These are phyloP conservation scores for Malbranchea cinnamomea DNA, from an alignment of 2,329 filamentous ascomycete species.

Conservation along the genomic window DNA sequence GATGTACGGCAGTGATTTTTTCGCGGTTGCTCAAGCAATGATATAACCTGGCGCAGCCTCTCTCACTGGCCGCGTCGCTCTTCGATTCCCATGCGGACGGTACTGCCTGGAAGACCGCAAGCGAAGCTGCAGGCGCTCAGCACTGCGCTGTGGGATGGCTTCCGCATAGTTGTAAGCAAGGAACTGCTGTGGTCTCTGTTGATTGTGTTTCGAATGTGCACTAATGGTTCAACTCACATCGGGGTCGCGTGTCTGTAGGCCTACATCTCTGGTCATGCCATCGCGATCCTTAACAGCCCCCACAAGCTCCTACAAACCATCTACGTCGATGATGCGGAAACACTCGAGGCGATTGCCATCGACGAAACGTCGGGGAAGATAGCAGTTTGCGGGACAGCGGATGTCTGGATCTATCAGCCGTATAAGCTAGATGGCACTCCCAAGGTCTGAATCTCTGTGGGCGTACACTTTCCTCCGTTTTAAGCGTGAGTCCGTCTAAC, in stretches of 20 bases:
- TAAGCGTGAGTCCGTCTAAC: too few relatives aligned
- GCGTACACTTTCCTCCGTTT: constrained; percentile 1
- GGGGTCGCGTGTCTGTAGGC: constrained; percentile 35
- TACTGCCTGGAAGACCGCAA: constrained; percentile 66
- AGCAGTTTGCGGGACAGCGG: constrained; percentile 51
- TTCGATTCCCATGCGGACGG: constrained; percentile 52
- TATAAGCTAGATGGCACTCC: constrained; percentile 55
- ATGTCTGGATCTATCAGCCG: constrained; percentile 66
- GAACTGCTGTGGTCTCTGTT: too few relatives aligned
- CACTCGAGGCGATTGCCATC: constrained; percentile 62
- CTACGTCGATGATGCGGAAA: constrained; percentile 59
- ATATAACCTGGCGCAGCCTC: constrained; percentile 7
- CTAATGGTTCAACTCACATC: too few relatives aligned
- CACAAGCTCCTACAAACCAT: constrained; percentile 73
- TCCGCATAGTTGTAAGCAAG: constrained; percentile 54
- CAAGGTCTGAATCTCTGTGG: constrained; percentile 56
- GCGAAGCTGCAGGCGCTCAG: constrained; percentile 63
- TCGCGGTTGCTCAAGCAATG: constrained; percentile 7
- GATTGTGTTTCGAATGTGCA: too few relatives aligned
- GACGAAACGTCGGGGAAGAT: constrained; percentile 77
- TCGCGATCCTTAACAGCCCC: constrained; percentile 66
- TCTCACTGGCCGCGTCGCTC: constrained; percentile 9
- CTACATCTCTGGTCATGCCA: constrained; percentile 79
- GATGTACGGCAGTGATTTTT: too few relatives aligned
- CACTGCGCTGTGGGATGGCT: constrained; percentile 56